Percentiles rank a stretch among this genome's conserved stretches.
Conservation (phyloP, 2,329 filamentous ascomycete species). For the Cercospora nicotianae region DNA sequence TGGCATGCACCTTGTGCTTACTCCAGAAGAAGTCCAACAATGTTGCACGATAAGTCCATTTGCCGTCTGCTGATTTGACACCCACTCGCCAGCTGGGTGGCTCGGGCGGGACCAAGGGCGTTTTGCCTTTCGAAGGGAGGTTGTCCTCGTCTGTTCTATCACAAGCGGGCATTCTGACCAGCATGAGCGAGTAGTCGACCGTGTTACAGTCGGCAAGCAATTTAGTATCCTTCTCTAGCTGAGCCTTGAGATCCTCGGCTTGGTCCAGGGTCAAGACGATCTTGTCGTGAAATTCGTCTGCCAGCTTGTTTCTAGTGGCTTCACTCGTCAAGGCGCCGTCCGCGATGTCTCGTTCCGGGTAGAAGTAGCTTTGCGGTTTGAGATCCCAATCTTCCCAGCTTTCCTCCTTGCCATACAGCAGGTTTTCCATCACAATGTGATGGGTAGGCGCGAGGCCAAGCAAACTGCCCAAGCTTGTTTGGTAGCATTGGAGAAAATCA, state of each 20-base stretch:
- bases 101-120: slow-evolving; percentile 36
- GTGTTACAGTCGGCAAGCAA: slow-evolving; percentile 64
- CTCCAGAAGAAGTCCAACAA: slow-evolving; percentile 79
- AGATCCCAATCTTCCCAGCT: slow-evolving; percentile 73
- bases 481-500: slow-evolving; percentile 62
- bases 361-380: slow-evolving; percentile 74
- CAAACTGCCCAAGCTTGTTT: slow-evolving; percentile 59
- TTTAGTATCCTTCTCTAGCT: slow-evolving; percentile 62
- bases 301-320: slow-evolving; percentile 64
- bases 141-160: slow-evolving; percentile 11
- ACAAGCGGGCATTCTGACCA: slow-evolving; percentile 57
- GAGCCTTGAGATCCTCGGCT: slow-evolving; percentile 56
- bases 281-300: slow-evolving; percentile 68
- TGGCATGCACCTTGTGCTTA: slow-evolving; percentile 67
- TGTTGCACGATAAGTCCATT: slow-evolving; percentile 66
- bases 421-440: slow-evolving; percentile 77
- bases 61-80: slow-evolving; percentile 60
- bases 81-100: slow-evolving; percentile 60
- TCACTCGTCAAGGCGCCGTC: slow-evolving; percentile 63
- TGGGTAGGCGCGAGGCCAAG: slow-evolving; percentile 65
- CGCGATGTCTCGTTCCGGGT: slow-evolving; percentile 70
- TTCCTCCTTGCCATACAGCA: slow-evolving; percentile 61
- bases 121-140: slow-evolving; percentile 12
- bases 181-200: slow-evolving; percentile 74
- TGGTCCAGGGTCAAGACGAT: slow-evolving; percentile 58